Base-by-base conservation (phyloP, 495 filamentous ascomycete genomes). In the Xylaria cubensis region DNA sequence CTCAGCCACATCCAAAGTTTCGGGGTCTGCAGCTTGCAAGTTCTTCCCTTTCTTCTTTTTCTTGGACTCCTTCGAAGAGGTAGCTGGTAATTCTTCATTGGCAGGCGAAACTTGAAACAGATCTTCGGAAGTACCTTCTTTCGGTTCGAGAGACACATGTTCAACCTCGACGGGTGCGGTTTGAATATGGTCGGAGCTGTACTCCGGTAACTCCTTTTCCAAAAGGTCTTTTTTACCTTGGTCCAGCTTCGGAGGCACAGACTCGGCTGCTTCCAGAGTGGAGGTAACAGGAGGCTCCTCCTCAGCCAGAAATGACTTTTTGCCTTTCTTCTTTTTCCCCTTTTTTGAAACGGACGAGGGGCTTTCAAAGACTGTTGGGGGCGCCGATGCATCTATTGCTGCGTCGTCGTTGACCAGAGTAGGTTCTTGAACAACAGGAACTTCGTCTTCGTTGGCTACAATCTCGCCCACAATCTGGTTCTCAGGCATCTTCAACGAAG, bases 61-160 rank as follows among this genome's bases (percentile, higher is more conserved):
- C 76, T 78, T 74, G 39, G 69, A 74, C 61, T 74, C 75, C 71
- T 75, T 74, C 46, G 68, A 36, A 36, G 73, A 26, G 5, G 64
- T 44, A 70, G 32, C 24, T 7, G 50, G 34, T 19, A 44, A 8
- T 41, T 67, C 50, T 55, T 42, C 21, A 29, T 21, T 50, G n/a
- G 21, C 15, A 42, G 48, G 19, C 39, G 36, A 17, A 32, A 10
- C 10, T 39, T 67, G 50, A 67, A 36, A 36, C n/a, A 21, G 1
- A 42, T n/a, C 48, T 67, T 53, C 64, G 12, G 50, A 50, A 42
- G 34, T 21, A 50, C 36, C 50, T 36, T 51, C 64, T 67, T 56
- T 32, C 17, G 50, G 10, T 9, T 32, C 21, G 12, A 32, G 21
- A 26, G 12, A 13, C 9, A 67, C 12, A 56, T 67, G 19, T 67